Percentiles rank a stretch among this genome's conserved stretches.
Evolutionary conservation across 192 early-diverging fungal species (phyloP).

Genomic region (Coemansia sp.): DNA sequence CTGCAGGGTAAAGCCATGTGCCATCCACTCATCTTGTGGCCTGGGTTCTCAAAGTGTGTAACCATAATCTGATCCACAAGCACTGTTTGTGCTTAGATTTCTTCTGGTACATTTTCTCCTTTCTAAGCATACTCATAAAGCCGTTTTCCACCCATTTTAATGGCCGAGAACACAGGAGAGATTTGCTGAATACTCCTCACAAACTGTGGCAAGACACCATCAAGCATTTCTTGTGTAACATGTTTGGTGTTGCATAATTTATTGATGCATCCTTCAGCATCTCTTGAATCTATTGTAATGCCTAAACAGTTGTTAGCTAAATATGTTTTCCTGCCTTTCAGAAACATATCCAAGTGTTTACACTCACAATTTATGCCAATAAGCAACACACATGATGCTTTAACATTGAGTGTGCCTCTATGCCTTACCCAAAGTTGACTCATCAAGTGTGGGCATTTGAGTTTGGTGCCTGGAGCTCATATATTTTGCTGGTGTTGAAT

Average conservation of each 20-base stretch:
- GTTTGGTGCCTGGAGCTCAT: constrained; percentile 17
- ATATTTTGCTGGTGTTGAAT: no score
- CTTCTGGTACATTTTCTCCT: constrained; percentile 21
- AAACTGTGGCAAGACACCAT: constrained; percentile 51
- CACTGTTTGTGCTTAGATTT: constrained; percentile 17
- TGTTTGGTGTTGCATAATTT: constrained; percentile 23
- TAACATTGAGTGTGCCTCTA: constrained; percentile 45
- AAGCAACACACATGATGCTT: constrained; percentile 46
- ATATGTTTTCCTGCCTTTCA: constrained; percentile 56
- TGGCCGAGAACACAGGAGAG: constrained; percentile 71
- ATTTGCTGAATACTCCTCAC: constrained; percentile 58
- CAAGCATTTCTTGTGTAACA: constrained; percentile 43
- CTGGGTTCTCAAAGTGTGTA: constrained; percentile 15
- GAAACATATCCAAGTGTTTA: constrained; percentile 50
- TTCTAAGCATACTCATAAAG: constrained; percentile 70
- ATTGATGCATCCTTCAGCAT: constrained; percentile 55
- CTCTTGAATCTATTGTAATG: constrained; percentile 58
- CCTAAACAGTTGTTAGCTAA: constrained; percentile 56
- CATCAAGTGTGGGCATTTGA: background rate
- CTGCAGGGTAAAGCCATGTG: constrained; percentile 14
- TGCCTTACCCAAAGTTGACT: constrained; percentile 29
- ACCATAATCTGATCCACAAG: constrained; percentile 20
- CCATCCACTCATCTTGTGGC: background rate
- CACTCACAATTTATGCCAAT: constrained; percentile 57
- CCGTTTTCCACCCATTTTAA: constrained; percentile 64